Base-by-base conservation (phyloP, 345 rosid species). In the Combretum micranthum region DNA sequence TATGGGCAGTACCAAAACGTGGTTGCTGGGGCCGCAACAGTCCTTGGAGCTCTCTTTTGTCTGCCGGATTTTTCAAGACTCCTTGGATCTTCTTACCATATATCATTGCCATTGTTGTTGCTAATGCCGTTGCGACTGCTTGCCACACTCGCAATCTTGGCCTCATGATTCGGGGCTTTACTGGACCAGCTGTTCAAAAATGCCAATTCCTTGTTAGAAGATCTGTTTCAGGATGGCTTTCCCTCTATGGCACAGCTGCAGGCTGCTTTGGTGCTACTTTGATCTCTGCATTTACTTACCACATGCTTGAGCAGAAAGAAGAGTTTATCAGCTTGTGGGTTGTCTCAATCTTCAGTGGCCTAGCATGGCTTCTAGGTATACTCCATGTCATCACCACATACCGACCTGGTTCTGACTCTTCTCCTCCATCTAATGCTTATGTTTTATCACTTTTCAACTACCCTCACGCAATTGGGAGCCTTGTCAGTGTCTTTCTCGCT, bases 341-440 rank as follows among this genome's bases (percentile, higher is more conserved):
- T 13, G 83, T 84, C 54, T 81, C 90, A 1, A 84, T 84, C 22
- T 81, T 79, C 49, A 75, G 87, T 59, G 87, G 90, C 54, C 69
- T 84, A 3, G 61, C 55, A 15, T 84, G 87, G 90, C 74, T 82
- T 42, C 39, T 64, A 1, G 90, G 87, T 4, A 60, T 73, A 8
- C 22, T 72, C 7, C 78, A 79, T 32, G 63, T 75, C 25, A 13
- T 62, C 18, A 45, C 60, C 5, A 32, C 72, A 0, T 60, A 53
- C 42, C 74, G 77, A 23, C 74, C 78, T 4, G 79, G 72, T 13
- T 23, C 65, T 39, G 42, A 61, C 22, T 2, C 58, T 4, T 14
- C 56, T 5, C 60, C 64, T 49, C 56, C 74, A 20, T 15, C 73
- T 0, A 47, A 47, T 44, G 15, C 71, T 14, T 71, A 83, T 57